Evolutionary conservation across 2,329 filamentous ascomycete species (phyloP), one percentile per base, ranked within the genome.

Genomic region (Teratosphaeriaceae sp.): DNA sequence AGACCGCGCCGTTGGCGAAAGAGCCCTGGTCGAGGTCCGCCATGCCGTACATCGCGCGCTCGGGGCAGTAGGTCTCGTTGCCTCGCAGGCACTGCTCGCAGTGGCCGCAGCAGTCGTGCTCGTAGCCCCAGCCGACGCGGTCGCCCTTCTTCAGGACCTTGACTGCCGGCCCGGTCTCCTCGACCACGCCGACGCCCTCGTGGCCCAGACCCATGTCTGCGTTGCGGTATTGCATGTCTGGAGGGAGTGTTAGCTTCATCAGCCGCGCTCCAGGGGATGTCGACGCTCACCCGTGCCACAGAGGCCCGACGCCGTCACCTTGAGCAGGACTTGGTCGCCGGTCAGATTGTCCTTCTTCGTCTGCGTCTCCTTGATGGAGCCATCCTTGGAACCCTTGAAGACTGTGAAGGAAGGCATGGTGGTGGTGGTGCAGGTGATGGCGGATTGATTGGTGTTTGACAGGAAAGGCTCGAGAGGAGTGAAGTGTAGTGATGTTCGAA

Each of bases 301-400:
- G 40, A 85, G 67, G 22, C 82, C 82, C 2, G 79, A 82, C 45
- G 80, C 78, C 13, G 80, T 84, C 48, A 85, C 68, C 43, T 72
- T 73, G 56, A 85, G 59, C 21, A 80, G 70, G 40, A 84, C 79
- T 46, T 82, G 67, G 60, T 80, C 72, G 39, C 66, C 63, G 2
- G 54, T 56, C 31, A 78, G 60, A 13, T 73, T 65, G 22, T 65
- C 64, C 46, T 67, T 71, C 35, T 53, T 69, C 33, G 72, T 75
- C 38, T 66, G 67, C 34, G 64, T 59, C 59, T 78, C 64, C 44
- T 70, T 60, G 54, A 82, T 76, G 45, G 68, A 67, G 54, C 79
- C 78, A 44, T 73, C 72, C 51, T 76, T 69, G 50, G 70, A 70
- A 51, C 80, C 80, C 58, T 79, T 81, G 73, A 71, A 83, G 44